Base-by-base conservation (phyloP, 441 rosid species). In the Gossypium trilobum region DNA sequence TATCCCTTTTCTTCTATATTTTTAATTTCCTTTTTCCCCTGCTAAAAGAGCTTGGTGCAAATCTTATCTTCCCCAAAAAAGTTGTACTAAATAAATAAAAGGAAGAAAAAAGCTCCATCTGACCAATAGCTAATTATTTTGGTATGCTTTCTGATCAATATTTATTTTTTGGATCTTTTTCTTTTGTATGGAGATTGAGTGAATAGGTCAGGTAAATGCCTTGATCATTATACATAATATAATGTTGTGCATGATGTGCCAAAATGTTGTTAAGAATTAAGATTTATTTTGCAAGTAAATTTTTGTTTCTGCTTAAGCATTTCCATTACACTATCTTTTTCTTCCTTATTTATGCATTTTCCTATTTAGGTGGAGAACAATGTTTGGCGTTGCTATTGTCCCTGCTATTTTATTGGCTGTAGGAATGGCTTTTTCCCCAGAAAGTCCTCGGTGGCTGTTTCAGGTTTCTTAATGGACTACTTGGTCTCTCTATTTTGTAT, bases 381-480 rank as follows among this genome's bases (percentile, higher is more conserved):
- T 95, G 97, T 95, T 89, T 72, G 92, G 94, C 61, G 68, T 95
- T 73, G 85, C 99, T n/a, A 87, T 79, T 66, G 81, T 89, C 56
- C 99, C 99, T 46, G 86, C 99, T 74, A 81, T 89, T 78, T 84
- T 95, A 16, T 79, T 95, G 83, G 99, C 88, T 8, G 5, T 92
- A 66, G 99, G 99, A 72, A 92, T 89, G 97, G 74, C 82, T 19
- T 84, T 95, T 85, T 88, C 97, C 60, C 99, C 99, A 10, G 99
- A 95, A 88, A 95, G 99, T 78, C 99, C 99, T n/a, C 88, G 97
- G 79, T 95, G 99, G 99, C 94, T 95, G 66, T 90, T 80, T 82
- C 99, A 95, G 99, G 97, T 90, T 79, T 77, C 61, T 67, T 71
- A 13, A 56, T 70, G 20, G 50, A 68, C 59, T 61, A 27, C 71